Evolutionary conservation across 305 asterid genomes (phyloP).

Genomic region (Fraxinus floribunda): DNA sequence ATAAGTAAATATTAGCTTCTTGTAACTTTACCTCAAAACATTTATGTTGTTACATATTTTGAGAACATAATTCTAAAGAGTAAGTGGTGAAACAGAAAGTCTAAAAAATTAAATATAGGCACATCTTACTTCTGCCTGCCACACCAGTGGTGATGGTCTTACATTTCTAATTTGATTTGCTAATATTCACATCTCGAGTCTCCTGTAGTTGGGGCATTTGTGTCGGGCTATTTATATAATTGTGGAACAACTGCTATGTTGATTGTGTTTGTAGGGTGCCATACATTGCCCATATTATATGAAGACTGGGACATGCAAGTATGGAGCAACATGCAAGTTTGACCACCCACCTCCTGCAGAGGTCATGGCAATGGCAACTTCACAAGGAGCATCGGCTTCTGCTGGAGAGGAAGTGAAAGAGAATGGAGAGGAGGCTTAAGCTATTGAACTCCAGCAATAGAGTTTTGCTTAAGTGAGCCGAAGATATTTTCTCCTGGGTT

Average conservation of each 20-base stretch:
- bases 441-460: conserved; percentile 2
- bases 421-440: conserved; percentile 34
- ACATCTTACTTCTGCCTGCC: background rate
- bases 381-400: conserved; percentile 32
- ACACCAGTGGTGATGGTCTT: background rate
- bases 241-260: conserved; percentile 10
- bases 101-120: background rate
- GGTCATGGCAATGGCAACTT: conserved; percentile 54
- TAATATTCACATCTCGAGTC: background rate
- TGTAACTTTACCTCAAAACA: background rate
- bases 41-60: background rate
- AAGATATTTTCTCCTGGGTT: background rate
- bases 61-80: background rate
- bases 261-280: conserved; percentile 58
- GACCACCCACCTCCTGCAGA: conserved; percentile 96
- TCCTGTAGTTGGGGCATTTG: background rate
- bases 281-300: conserved; percentile 85
- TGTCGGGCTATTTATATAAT: conserved; percentile 2
- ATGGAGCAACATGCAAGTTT: conserved; percentile 78
- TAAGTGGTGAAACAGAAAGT: background rate
- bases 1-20: background rate
- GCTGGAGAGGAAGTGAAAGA: conserved; percentile 32
- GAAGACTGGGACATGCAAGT: conserved; percentile 97
- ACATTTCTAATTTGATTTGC: background rate
- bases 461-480: background rate